These are phyloP conservation scores for Aspergillus hiratsukae DNA, from an alignment of 2,329 filamentous ascomycete species.

Conservation along the genomic window DNA sequence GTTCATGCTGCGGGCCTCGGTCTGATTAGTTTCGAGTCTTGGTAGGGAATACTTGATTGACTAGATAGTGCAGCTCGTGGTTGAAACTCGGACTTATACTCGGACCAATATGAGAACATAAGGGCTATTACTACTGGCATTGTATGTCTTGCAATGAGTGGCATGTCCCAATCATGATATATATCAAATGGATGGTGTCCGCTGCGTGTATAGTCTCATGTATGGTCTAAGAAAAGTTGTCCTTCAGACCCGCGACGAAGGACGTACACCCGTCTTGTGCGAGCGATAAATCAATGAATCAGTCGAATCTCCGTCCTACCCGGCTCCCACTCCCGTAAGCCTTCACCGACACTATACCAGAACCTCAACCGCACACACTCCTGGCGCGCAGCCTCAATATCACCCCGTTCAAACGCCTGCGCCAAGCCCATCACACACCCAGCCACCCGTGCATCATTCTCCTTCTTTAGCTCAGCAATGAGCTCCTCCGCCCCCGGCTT, in stretches of 20 bases:
- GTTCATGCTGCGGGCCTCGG: not conserved
- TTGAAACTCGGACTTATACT: too few species aligned
- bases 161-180: not conserved
- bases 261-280: too few species aligned
- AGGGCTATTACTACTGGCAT: not conserved
- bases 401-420: slow-evolving; percentile 60
- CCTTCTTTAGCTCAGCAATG: slow-evolving; percentile 61
- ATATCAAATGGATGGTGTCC: not conserved
- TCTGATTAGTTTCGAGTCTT: too few species aligned
- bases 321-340: slow-evolving; percentile 76
- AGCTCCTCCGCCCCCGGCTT: slow-evolving; percentile 49
- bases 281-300: slow-evolving; percentile 44
- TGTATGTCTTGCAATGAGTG: not conserved
- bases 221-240: not conserved
- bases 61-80: too few species aligned
- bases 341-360: slow-evolving; percentile 84
- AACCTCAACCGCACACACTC: slow-evolving; percentile 79
- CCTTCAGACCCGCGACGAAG: not conserved
- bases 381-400: slow-evolving; percentile 61
- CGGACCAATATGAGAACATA: not conserved
- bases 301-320: slow-evolving; percentile 58
- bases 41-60: too few species aligned
- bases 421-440: slow-evolving; percentile 61
- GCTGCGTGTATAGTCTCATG: not conserved
- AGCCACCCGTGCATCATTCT: slow-evolving; percentile 65